phyloP scores from a whole-genome alignment of 352 stramenopile genomes.

The Phytopythium oedochilum region DNA sequence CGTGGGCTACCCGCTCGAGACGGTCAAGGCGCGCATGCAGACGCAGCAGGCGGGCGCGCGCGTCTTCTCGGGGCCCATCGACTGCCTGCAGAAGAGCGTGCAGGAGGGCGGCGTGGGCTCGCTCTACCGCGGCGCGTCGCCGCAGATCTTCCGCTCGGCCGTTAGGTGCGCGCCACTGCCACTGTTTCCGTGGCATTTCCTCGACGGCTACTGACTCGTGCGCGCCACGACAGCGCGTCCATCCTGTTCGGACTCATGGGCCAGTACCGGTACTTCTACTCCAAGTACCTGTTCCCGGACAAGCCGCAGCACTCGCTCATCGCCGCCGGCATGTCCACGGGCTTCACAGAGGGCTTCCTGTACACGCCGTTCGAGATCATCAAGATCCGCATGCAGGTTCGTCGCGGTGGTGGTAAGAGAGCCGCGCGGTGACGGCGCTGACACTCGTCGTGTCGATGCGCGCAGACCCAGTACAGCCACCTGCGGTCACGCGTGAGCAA shows the following conservation, averaged over 20 bases:
- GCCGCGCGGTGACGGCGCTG: background rate
- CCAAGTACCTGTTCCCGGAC: slow-evolving; percentile 48
- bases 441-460: background rate
- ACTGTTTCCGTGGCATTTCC: slow-evolving; percentile 1
- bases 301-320: slow-evolving; percentile 48
- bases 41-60: slow-evolving; percentile 33
- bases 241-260: slow-evolving; percentile 72
- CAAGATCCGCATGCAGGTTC: slow-evolving; percentile 64
- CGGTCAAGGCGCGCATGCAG: slow-evolving; percentile 65
- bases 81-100: slow-evolving; percentile 56
- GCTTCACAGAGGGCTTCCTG: slow-evolving; percentile 54
- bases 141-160: slow-evolving; percentile 62
- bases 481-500: slow-evolving; percentile 62
- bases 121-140: slow-evolving; percentile 62
- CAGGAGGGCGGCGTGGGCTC: slow-evolving; percentile 44
- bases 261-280: slow-evolving; percentile 70
- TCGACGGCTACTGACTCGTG: background rate
- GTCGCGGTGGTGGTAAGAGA: background rate
- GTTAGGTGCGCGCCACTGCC: slow-evolving; percentile 31
- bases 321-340: slow-evolving; percentile 49
- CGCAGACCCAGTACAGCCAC: slow-evolving; percentile 48
- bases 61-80: slow-evolving; percentile 35
- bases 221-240: slow-evolving; percentile 25
- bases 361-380: slow-evolving; percentile 77
- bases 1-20: slow-evolving; percentile 64